Percentiles rank a stretch among this genome's conserved stretches.
Evolutionary conservation across 2,329 filamentous ascomycete species (phyloP).

Genomic region (Boeremia lycopersici): DNA sequence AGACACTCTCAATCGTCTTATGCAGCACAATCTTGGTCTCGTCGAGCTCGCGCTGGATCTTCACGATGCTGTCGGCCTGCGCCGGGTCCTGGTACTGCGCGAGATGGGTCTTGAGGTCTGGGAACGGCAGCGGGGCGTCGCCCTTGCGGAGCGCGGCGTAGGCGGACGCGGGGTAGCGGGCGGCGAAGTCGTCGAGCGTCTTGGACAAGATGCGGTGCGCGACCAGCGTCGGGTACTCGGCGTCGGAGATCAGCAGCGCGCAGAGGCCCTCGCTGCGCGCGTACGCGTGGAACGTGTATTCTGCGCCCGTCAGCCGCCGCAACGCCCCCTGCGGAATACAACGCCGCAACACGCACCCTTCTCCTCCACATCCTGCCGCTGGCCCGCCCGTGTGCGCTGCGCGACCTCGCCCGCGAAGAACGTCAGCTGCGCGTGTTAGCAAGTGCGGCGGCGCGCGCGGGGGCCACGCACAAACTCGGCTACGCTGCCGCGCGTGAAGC

Average conservation of each 20-base stretch:
- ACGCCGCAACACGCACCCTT: too few species aligned
- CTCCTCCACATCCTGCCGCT: conserved; percentile 85
- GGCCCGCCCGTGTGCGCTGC: conserved; percentile 79
- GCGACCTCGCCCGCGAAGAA: conserved; percentile 88
- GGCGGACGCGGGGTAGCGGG: conserved; percentile 72
- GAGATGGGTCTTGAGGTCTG: conserved; percentile 80
- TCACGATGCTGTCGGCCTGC: conserved; percentile 89
- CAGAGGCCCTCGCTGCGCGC: conserved; percentile 54
- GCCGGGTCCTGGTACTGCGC: conserved; percentile 82
- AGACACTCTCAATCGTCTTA: conserved; percentile 89
- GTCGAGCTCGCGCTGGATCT: conserved; percentile 95
- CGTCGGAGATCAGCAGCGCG: conserved; percentile 55
- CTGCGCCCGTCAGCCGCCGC: too few species aligned
- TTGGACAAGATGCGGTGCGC: conserved; percentile 88
- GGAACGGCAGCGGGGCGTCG: conserved; percentile 60
- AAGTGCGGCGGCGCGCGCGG: not conserved
- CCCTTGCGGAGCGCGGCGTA: conserved; percentile 61
- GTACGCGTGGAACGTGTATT: conserved; percentile 65
- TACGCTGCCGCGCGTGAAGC: conserved; percentile 68
- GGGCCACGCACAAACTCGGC: conserved; percentile 33
- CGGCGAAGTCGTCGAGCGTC: conserved; percentile 83
- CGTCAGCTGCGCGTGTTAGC: conserved; percentile 64
- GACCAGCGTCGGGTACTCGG: conserved; percentile 68
- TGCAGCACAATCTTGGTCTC: conserved; percentile 97
- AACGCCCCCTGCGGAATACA: too few species aligned